phyloP scores from a whole-genome alignment of 495 filamentous ascomycete genomes.

The Physcia stellaris region DNA sequence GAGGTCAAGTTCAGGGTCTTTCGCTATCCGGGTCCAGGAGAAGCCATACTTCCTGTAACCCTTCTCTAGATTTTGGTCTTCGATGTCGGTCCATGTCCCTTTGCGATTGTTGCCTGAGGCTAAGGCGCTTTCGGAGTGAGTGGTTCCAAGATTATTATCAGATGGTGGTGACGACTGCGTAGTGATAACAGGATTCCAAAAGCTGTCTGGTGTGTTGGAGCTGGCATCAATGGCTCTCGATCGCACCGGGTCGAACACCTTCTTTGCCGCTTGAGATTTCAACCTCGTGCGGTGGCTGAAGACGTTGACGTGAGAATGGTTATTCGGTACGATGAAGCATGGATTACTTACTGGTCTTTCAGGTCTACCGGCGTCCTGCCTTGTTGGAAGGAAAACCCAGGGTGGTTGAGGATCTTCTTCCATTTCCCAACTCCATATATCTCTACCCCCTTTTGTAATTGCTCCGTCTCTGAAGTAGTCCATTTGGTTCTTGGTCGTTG shows the following conservation, averaged over 20 bases:
- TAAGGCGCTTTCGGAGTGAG: no score
- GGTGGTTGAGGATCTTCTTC: constrained; percentile 69
- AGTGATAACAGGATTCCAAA: no score
- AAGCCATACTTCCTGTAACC: constrained; percentile 66
- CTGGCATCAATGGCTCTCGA: no score
- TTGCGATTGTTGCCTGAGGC: constrained; percentile 14
- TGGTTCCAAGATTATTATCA: no score
- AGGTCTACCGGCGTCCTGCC: constrained; percentile 60
- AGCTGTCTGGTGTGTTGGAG: no score
- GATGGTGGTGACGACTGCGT: no score
- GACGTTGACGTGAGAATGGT: no score
- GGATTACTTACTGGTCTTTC: constrained; percentile 67
- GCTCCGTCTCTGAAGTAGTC: constrained; percentile 72
- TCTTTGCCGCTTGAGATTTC: no score
- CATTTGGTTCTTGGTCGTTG: constrained; percentile 37
- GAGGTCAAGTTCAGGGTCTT: constrained; percentile 54
- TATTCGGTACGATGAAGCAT: no score
- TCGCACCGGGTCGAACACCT: no score
- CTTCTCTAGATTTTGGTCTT: constrained; percentile 63
- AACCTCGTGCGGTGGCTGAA: no score
- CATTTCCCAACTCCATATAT: constrained; percentile 79
- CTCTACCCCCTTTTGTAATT: constrained; percentile 60
- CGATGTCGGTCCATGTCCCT: constrained; percentile 55
- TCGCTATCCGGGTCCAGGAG: constrained; percentile 67
- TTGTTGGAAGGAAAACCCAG: constrained; percentile 60